These are phyloP conservation scores for Strobilomyces dryophilus DNA, from an alignment of 768 basidiomycete genomes.

Conservation along the genomic window DNA sequence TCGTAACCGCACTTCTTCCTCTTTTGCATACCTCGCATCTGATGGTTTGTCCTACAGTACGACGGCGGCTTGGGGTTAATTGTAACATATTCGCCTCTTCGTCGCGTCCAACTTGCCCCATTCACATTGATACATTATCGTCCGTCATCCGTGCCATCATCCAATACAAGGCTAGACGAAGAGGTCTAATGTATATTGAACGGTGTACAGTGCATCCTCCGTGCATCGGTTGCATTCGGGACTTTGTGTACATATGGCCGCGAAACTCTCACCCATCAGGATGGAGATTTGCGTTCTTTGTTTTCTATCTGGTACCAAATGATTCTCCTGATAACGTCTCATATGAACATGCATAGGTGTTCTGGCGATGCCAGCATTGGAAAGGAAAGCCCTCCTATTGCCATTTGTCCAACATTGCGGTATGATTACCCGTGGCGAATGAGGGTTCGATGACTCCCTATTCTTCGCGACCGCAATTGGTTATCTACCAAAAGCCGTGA, in stretches of 20 bases:
- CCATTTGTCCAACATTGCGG: background rate
- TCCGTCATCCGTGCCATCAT: background rate
- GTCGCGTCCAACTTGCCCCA: background rate
- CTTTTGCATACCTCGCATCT: background rate
- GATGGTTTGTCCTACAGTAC: conserved; percentile 36
- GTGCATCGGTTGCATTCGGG: background rate
- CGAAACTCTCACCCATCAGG: background rate
- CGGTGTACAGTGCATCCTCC: background rate
- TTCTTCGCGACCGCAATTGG: background rate
- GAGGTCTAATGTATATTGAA: conserved; percentile 2
- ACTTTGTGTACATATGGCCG: background rate
- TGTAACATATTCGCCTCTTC: background rate
- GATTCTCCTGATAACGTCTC: background rate
- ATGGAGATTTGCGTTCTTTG: background rate
- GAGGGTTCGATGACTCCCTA: background rate
- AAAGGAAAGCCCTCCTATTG: background rate
- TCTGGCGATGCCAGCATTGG: background rate
- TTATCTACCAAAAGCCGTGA: background rate
- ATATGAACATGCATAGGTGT: background rate
- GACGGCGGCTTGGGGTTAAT: conserved; percentile 61
- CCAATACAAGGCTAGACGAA: background rate
- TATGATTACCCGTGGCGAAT: background rate
- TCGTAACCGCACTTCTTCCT: conserved; percentile 8
- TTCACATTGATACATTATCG: background rate
- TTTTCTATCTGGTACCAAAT: conserved; percentile 1